Evolutionary conservation across 2,329 filamentous ascomycete species (phyloP), one percentile per base, ranked within the genome.

Genomic region (Sporothrix globosa): DNA sequence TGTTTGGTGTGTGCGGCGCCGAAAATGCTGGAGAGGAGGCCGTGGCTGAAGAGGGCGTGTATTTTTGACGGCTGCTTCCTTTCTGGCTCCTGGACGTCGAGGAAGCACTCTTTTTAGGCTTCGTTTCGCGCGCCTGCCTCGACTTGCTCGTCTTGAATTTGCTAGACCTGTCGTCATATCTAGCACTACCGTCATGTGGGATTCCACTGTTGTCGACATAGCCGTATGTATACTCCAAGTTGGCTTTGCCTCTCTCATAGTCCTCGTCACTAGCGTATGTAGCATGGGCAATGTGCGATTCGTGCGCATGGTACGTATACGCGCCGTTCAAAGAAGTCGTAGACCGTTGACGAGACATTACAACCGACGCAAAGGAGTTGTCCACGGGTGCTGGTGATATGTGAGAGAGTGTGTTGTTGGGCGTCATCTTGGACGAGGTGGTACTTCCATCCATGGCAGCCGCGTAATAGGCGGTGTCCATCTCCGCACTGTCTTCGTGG

Each of bases 21-120:
- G 71, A 72, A 30, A 70, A 69, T 3, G 71, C 67, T 0, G 63
- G 68, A 13, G 71, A 70, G 13, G 71, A 70, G n/a, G 66, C 30
- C 2, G 46, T 30, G 2, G 68, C 21, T 10, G 68, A 54, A 4
- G 53, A 30, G 17, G 67, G 60, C 21, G 52, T 67, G 3, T 50
- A 44, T n/a, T 50, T 46, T 30, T 19, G 48, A 3, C 50, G 34
- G 14, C 52, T 39, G 50, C 60, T 56, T 14, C 34, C 41, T n/a
- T 69, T 60, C 4, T 11, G 61, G 54, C 30, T 46, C 24, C 27
- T 52, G 2, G 46, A 39, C 6, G 63, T 11, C 1, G 63, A 52
- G 5, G 53, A 21, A 19, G 41, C 21, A 4, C n/a, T n/a, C n/a
- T 60, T 61, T 19, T 50, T 39, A 6, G 53, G 4, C 9, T 46